These are phyloP conservation scores for Cladosporium austrohemisphaericum DNA, from an alignment of 2,329 filamentous ascomycete genomes.

Conservation along the genomic window DNA sequence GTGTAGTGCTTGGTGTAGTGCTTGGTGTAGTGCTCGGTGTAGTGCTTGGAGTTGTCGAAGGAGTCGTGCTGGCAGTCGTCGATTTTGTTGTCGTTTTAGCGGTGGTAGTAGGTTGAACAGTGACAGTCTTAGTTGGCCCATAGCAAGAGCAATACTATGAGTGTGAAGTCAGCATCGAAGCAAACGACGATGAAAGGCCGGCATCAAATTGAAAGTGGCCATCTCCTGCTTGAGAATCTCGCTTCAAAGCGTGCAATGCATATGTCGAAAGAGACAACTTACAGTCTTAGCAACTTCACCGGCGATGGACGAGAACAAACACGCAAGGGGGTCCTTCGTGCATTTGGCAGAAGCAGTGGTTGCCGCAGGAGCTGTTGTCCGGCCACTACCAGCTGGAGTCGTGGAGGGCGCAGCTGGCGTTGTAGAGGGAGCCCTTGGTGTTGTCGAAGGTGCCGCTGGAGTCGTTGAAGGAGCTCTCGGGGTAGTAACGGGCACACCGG, in stretches of 20 bases:
- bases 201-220: not conserved
- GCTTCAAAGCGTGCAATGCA: too few relatives aligned
- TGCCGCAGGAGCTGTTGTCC: too few relatives aligned
- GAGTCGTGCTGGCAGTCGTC: not conserved
- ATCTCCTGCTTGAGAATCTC: too few relatives aligned
- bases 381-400: too few relatives aligned
- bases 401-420: not conserved
- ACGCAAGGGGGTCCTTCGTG: not conserved
- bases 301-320: not conserved
- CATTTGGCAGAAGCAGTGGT: not conserved
- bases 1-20: not conserved
- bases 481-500: not conserved
- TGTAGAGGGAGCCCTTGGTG: not conserved
- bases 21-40: not conserved
- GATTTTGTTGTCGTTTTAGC: not conserved
- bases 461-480: not conserved
- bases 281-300: not conserved
- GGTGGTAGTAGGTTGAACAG: not conserved
- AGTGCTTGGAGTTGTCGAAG: not conserved
- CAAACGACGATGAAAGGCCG: not conserved
- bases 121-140: not conserved
- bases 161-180: not conserved
- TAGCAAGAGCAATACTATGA: not conserved
- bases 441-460: not conserved
- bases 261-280: not conserved